A percentile compares a stretch with the other conserved stretches of the same genome.
These are phyloP conservation scores for Diplodia corticola DNA, from an alignment of 2,329 filamentous ascomycete species.

Conservation along the genomic window DNA sequence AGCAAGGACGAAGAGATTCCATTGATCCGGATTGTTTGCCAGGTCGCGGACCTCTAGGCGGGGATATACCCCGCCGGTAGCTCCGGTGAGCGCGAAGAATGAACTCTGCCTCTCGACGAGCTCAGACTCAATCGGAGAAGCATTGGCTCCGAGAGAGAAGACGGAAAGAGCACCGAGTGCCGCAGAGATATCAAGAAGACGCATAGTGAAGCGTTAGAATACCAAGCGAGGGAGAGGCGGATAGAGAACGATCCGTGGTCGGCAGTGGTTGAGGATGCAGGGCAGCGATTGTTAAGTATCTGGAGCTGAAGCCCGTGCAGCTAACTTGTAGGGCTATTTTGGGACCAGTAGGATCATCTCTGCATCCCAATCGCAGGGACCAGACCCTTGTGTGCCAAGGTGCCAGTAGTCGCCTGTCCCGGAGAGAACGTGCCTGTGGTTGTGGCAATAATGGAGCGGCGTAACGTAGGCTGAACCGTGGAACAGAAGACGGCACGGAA, in stretches of 20 bases:
- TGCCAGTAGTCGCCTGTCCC: not conserved
- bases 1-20: constrained; percentile 75
- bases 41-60: constrained; percentile 70
- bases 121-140: not conserved
- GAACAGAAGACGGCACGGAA: constrained; percentile 10
- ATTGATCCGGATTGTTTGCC: constrained; percentile 61
- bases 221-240: not conserved
- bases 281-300: not conserved
- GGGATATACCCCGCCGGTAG: constrained; percentile 32
- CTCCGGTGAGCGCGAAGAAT: constrained; percentile 29
- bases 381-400: constrained; percentile 2
- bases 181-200: not conserved
- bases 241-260: not conserved
- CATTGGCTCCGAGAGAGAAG: constrained; percentile 1
- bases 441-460: not conserved
- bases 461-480: constrained; percentile 16
- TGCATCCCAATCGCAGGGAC: not conserved
- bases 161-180: constrained; percentile 3
- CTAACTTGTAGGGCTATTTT: not conserved
- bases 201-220: not conserved
- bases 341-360: not conserved
- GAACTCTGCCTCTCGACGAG: not conserved
- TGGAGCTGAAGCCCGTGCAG: not conserved
- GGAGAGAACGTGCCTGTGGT: constrained; percentile 7
- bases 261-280: not conserved